These are phyloP conservation scores for Glomus cerebriforme DNA, from an alignment of 192 early-diverging fungal genomes.

Conservation along the genomic window DNA sequence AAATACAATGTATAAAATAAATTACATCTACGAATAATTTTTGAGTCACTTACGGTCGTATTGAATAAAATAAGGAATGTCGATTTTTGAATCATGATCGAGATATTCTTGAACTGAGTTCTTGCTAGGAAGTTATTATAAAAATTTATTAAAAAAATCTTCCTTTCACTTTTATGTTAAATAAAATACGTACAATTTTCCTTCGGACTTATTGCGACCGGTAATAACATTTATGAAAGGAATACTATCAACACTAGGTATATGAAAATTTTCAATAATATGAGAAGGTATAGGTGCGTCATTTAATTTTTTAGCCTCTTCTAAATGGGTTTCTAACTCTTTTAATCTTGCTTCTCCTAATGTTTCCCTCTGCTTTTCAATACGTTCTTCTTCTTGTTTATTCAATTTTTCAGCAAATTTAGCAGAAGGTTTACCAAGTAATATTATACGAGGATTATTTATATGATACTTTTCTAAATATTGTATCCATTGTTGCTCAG, in stretches of 20 bases:
- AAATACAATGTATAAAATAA: background rate
- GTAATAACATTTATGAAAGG: constrained; percentile 53
- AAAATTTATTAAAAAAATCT: background rate
- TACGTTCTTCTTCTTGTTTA: constrained; percentile 53
- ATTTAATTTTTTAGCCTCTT: constrained; percentile 52
- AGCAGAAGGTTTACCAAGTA: constrained; percentile 59
- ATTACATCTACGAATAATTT: background rate
- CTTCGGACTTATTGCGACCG: constrained; percentile 45
- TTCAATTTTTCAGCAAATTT: constrained; percentile 50
- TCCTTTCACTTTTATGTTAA: background rate
- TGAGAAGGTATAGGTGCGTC: constrained; percentile 54
- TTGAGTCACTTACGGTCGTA: constrained; percentile 50
- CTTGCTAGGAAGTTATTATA: constrained; percentile 33
- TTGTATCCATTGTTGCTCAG: constrained; percentile 49
- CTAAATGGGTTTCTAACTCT: constrained; percentile 48
- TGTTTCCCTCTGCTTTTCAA: constrained; percentile 47
- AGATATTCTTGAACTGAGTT: constrained; percentile 54
- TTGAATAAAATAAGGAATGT: constrained; percentile 57
- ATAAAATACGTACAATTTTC: constrained; percentile 43
- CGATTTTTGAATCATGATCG: constrained; percentile 44
- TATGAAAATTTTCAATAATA: constrained; percentile 56
- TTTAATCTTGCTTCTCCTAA: constrained; percentile 52
- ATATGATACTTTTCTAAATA: constrained; percentile 52
- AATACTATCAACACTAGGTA: constrained; percentile 53
- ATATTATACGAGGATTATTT: constrained; percentile 44